phyloP scores from a whole-genome alignment of 2,329 filamentous ascomycete genomes.

The Alternaria metachromatica region DNA sequence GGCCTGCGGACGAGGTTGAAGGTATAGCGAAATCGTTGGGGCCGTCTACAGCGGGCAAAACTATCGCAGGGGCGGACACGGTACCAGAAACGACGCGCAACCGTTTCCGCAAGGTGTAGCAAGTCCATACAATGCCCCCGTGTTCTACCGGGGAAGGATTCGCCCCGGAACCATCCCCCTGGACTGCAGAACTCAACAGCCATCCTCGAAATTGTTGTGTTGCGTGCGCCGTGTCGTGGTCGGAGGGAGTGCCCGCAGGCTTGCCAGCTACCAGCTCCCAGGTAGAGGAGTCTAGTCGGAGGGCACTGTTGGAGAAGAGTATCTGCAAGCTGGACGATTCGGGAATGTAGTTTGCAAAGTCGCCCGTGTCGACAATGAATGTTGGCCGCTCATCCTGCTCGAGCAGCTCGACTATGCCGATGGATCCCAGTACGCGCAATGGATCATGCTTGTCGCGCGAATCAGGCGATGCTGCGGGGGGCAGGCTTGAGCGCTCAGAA shows the following conservation, averaged over 20 bases:
- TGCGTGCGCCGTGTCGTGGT: conserved; percentile 47
- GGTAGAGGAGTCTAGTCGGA: conserved; percentile 64
- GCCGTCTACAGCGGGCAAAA: conserved; percentile 46
- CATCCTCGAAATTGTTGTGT: conserved; percentile 69
- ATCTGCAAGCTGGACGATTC: conserved; percentile 61
- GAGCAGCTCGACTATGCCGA: conserved; percentile 74
- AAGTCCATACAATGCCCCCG: conserved; percentile 72
- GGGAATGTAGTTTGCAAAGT: conserved; percentile 61
- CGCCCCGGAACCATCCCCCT: conserved; percentile 61
- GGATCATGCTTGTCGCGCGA: conserved; percentile 56
- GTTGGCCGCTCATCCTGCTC: conserved; percentile 79
- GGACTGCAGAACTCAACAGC: conserved; percentile 64
- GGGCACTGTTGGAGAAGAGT: conserved; percentile 71
- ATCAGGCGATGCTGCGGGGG: conserved; percentile 61
- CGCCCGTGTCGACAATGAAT: conserved; percentile 73
- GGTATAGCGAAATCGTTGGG: conserved; percentile 34
- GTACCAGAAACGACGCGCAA: conserved; percentile 71
- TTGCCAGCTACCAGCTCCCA: conserved; percentile 64
- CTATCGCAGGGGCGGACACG: conserved; percentile 14
- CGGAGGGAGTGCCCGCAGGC: conserved; percentile 22
- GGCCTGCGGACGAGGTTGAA: conserved; percentile 28
- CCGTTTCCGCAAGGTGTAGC: conserved; percentile 70
- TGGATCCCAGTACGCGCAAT: conserved; percentile 64
- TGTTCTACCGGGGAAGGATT: conserved; percentile 61
- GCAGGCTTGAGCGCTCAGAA: conserved; percentile 62